These are phyloP conservation scores for Lichtheimia ornata DNA, from an alignment of 371 early-diverging fungal species.

Conservation along the genomic window DNA sequence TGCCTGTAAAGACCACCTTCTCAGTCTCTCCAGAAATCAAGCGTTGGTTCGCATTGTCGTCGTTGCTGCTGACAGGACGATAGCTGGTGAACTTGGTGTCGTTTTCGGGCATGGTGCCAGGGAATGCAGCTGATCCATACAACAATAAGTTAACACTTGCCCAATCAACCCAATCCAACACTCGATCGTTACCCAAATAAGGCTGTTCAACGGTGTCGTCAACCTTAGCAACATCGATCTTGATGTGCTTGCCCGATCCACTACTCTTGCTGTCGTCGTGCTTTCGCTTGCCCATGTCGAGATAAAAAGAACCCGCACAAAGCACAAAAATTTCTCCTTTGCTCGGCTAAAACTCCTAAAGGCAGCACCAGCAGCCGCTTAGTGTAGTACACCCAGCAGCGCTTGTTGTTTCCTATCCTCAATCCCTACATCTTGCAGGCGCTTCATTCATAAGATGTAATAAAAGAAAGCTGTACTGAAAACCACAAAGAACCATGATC, in stretches of 20 bases:
- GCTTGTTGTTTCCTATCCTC: no score
- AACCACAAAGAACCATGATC: no score
- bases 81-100: constrained; percentile 36
- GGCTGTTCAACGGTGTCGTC: constrained; percentile 25
- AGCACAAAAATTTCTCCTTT: no score
- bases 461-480: no score
- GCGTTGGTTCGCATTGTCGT: constrained; percentile 26
- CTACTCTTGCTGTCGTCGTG: constrained; percentile 11
- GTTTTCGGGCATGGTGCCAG: constrained; percentile 39
- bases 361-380: no score
- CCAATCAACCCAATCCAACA: neutral
- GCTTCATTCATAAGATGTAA: no score
- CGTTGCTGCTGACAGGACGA: constrained; percentile 10
- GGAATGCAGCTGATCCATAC: constrained; percentile 35
- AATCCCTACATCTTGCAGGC: no score
- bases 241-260: constrained; percentile 12
- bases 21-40: constrained; percentile 70
- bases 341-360: no score
- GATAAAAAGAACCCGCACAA: no score
- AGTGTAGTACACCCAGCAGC: no score
- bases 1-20: constrained; percentile 73
- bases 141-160: neutral
- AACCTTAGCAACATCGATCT: constrained; percentile 13
- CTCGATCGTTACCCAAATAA: constrained; percentile 30
- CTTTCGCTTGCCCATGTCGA: constrained; percentile 21